phyloP scores from a whole-genome alignment of 257 asterid species.

The Capsicum pubescens region DNA sequence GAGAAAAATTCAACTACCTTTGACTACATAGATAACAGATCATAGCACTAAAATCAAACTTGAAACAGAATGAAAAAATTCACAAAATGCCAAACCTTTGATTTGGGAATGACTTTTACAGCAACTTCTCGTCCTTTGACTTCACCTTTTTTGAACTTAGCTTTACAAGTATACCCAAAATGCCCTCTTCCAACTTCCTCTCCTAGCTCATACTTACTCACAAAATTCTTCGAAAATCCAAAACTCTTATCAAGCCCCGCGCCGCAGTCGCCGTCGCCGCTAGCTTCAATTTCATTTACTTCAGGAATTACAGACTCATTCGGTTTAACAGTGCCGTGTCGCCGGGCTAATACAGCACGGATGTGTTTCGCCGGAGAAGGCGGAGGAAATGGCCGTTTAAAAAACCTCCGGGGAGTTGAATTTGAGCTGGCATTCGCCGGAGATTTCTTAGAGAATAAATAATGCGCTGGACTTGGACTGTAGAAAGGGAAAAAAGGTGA shows the following conservation, averaged over 20 bases:
- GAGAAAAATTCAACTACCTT: not conserved
- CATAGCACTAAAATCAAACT: not conserved
- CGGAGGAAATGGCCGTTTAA: slow-evolving; percentile 86
- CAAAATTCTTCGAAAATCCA: slow-evolving; percentile 80
- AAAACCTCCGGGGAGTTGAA: slow-evolving; percentile 76
- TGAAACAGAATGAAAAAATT: not conserved
- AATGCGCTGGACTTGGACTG: slow-evolving; percentile 95
- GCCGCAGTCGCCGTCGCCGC: slow-evolving; percentile 19
- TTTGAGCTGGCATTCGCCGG: slow-evolving; percentile 48
- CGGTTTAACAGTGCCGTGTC: slow-evolving; percentile 93
- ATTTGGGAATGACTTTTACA: slow-evolving; percentile 89
- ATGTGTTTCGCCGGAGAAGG: slow-evolving; percentile 99
- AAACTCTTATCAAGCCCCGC: slow-evolving; percentile 76
- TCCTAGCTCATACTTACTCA: slow-evolving; percentile 81
- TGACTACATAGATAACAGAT: not conserved
- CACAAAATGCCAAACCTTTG: slow-evolving; percentile 60
- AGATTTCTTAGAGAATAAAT: slow-evolving; percentile 76
- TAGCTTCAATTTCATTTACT: slow-evolving; percentile 54
- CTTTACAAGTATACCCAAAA: slow-evolving; percentile 92
- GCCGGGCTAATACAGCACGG: slow-evolving; percentile 74
- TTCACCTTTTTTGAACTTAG: slow-evolving; percentile 87
- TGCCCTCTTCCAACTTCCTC: slow-evolving; percentile 97
- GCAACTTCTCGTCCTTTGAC: slow-evolving; percentile 85
- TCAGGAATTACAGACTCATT: slow-evolving; percentile 70
- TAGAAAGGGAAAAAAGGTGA: slow-evolving; percentile 90